phyloP scores from a whole-genome alignment of 345 rosid genomes.

The Pistacia integerrima region DNA sequence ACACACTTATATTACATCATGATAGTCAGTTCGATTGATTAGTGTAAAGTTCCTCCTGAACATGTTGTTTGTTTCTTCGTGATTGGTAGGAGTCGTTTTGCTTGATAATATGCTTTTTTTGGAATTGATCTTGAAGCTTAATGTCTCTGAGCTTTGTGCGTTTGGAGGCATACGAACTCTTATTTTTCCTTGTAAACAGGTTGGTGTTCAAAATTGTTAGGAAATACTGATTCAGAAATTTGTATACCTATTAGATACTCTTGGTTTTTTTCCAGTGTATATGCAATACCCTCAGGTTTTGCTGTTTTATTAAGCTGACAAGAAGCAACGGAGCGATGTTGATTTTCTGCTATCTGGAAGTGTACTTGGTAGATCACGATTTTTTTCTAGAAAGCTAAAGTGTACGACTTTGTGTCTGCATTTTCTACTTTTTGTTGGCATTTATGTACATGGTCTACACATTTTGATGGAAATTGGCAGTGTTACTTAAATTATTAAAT shows the following conservation, averaged over 20 bases:
- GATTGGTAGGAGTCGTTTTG: neutral
- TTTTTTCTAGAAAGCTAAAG: neutral
- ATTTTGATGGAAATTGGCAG: neutral
- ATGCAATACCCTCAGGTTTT: neutral
- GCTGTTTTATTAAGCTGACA: constrained; percentile 10
- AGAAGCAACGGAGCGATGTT: constrained; percentile 9
- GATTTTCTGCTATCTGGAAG: constrained; percentile 9
- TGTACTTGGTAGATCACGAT: neutral
- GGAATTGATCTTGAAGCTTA: neutral
- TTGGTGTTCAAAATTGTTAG: neutral
- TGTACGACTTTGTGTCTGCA: neutral
- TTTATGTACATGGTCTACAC: neutral
- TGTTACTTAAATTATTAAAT: neutral
- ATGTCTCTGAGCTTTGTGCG: neutral
- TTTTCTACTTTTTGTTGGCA: neutral
- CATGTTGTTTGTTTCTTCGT: constrained; percentile 2
- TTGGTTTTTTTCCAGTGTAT: neutral
- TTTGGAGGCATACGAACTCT: neutral
- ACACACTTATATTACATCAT: neutral
- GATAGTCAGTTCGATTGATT: constrained; percentile 4
- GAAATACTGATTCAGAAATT: constrained; percentile 6
- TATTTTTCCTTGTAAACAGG: neutral
- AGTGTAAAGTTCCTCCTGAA: neutral
- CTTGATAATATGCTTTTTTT: neutral
- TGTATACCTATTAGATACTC: neutral